A percentile compares a stretch with the other conserved stretches of the same genome.
These are phyloP conservation scores for Penicillium mononematosum DNA, from an alignment of 495 filamentous ascomycete genomes.

Conservation along the genomic window DNA sequence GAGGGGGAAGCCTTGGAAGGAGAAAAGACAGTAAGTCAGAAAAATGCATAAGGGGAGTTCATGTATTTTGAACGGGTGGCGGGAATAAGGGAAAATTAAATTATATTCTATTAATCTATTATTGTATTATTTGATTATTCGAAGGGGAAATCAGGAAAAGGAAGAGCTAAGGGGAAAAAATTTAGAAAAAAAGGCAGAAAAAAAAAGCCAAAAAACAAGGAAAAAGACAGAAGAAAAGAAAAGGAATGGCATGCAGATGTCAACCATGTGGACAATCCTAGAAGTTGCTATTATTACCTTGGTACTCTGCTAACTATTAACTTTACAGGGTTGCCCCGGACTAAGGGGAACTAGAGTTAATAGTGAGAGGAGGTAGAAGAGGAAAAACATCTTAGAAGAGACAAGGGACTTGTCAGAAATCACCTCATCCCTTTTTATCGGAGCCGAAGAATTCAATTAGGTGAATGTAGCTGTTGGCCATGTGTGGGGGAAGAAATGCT, in stretches of 20 bases:
- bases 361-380: background rate
- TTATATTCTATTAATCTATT: background rate
- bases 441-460: slow-evolving; percentile 21
- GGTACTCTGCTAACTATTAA: background rate
- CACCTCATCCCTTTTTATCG: slow-evolving; percentile 4
- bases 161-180: slow-evolving; percentile 10
- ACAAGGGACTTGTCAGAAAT: background rate
- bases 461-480: background rate
- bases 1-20: slow-evolving; percentile 5
- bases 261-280: slow-evolving; percentile 35
- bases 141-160: too few species aligned
- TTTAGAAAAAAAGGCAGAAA: background rate
- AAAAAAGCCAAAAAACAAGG: slow-evolving; percentile 1
- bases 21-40: slow-evolving; percentile 4
- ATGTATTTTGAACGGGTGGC: slow-evolving; percentile 26
- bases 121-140: too few species aligned
- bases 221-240: slow-evolving; percentile 3
- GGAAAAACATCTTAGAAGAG: too few species aligned
- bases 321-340: background rate
- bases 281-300: slow-evolving; percentile 19
- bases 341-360: slow-evolving; percentile 2
- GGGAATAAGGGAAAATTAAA: slow-evolving; percentile 16
- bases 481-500: background rate
- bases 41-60: slow-evolving; percentile 5
- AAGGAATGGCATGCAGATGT: slow-evolving; percentile 38